Base-by-base conservation (phyloP, 495 filamentous ascomycete genomes). In the Mytilinidion resinicola region DNA sequence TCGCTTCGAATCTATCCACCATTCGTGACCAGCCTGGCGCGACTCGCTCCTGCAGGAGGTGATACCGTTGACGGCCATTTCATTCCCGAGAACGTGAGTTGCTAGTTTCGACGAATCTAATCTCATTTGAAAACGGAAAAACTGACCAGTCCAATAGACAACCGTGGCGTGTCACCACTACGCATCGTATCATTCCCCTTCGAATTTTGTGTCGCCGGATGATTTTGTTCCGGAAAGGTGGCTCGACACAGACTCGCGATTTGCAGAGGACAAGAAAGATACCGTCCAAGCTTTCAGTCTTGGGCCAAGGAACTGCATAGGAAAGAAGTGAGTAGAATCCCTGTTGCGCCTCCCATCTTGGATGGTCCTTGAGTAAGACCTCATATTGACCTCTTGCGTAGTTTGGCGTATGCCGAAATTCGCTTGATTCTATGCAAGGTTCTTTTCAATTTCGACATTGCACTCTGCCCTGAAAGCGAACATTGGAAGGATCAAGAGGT, bases 161-260 rank as follows among this genome's bases (percentile, higher is more conserved):
- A 42, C 39, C 4, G 39, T 42, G 17, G 39, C 39, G 9, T 42
- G 39, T 17, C 39, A 42, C 17, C 39, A 42, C 17, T 42, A 42
- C 8, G 39, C 39, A 4, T 42, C 39, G 11, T 42, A 42, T 42
- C 39, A 42, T 17, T 42, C 39, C 4, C 17, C 39, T 14, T 42
- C 44, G 44, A 63, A 66, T 49, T 71, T 69, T 46, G 25, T 46
- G 21, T 10, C 48, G 17, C 56, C 64, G 15, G 53, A 68, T 9
- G n/a, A 34, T 21, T 70, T 69, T 42, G 60, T 64, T 25, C 68
- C 68, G 10, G 65, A 70, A 46, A 50, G 68, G 0, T 70, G 68
- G 68, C 37, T 65, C 15, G 62, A 55, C 14, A 48, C 59, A 14
- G 62, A 47, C 9, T 21, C 34, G n/a, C 57, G 59, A 17, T 64